Percentiles rank a stretch among this genome's conserved stretches.
Conservation (phyloP, 257 asterid species). For the Ajuga chamaepitys region DNA sequence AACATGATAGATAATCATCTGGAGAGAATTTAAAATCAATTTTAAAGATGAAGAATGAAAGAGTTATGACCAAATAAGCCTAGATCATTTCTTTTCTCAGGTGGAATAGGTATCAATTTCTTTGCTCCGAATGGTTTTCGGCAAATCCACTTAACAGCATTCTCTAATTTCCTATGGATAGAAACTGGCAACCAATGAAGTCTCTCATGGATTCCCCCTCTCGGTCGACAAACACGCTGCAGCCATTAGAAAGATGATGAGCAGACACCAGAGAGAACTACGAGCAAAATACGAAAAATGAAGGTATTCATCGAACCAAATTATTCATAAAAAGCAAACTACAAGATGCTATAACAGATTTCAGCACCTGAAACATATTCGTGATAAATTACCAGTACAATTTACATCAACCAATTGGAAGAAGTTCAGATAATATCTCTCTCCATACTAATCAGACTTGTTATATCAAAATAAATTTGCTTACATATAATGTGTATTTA, state of each 20-base stretch:
- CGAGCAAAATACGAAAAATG: not conserved
- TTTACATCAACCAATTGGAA: not conserved
- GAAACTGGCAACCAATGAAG: constrained; percentile 66
- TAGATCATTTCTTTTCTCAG: constrained; percentile 22
- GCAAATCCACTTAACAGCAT: constrained; percentile 23
- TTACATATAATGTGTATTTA: constrained; percentile 45
- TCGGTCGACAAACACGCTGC: constrained; percentile 72
- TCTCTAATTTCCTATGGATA: constrained; percentile 38
- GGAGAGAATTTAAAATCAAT: not conserved
- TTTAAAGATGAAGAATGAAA: not conserved
- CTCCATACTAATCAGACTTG: not conserved
- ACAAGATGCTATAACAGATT: not conserved
- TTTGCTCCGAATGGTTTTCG: constrained; percentile 13
- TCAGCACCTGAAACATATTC: not conserved
- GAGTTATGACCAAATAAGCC: not conserved
- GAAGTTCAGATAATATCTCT: not conserved
- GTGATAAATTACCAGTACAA: not conserved
- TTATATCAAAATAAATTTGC: not conserved
- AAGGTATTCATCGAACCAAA: not conserved
- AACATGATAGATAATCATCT: not conserved
- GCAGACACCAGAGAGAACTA: not conserved
- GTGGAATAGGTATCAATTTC: constrained; percentile 29
- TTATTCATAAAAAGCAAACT: not conserved
- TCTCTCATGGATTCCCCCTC: constrained; percentile 57
- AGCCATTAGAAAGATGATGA: constrained; percentile 1